Evolutionary conservation across 2,329 filamentous ascomycete species (phyloP).

Genomic region (Spiromastix sp.): DNA sequence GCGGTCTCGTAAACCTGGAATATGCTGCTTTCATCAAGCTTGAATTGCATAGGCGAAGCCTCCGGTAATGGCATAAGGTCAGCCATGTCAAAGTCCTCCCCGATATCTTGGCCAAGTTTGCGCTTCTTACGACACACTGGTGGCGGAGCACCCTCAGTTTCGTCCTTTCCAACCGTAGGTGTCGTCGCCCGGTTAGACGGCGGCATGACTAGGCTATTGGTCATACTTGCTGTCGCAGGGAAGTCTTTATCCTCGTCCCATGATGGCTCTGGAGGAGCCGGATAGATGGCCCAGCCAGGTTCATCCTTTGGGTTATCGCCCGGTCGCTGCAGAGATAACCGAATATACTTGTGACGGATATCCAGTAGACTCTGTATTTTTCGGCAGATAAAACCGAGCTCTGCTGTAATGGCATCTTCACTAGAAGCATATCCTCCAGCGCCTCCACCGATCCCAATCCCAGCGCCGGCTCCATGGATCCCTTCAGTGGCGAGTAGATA

Average conservation of each 20-base stretch:
- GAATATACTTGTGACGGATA: conserved; percentile 77
- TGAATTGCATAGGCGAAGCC: conserved; percentile 61
- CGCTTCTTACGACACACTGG: conserved; percentile 50
- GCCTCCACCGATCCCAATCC: conserved; percentile 51
- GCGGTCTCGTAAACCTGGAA: conserved; percentile 81
- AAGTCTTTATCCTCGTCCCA: conserved; percentile 58
- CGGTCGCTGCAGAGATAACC: conserved; percentile 69
- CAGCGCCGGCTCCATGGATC: conserved; percentile 48
- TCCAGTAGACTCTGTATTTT: conserved; percentile 88
- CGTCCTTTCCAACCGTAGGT: conserved; percentile 19
- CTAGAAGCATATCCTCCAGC: conserved; percentile 56
- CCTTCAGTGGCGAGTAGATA: conserved; percentile 43
- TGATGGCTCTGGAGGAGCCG: conserved; percentile 79
- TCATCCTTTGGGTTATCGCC: conserved; percentile 83
- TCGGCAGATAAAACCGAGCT: conserved; percentile 75
- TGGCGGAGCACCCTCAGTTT: conserved; percentile 21
- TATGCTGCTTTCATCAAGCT: conserved; percentile 72
- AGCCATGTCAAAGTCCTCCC: conserved; percentile 79
- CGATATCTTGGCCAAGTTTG: conserved; percentile 83
- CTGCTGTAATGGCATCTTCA: conserved; percentile 70
- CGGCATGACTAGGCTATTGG: conserved; percentile 17
- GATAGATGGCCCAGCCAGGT: conserved; percentile 77
- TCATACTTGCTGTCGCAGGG: conserved; percentile 20
- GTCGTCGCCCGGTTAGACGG: conserved; percentile 14
- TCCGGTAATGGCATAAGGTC: conserved; percentile 66